A percentile compares a stretch with the other conserved stretches of the same genome.
phyloP scores from a whole-genome alignment of 306 rosid genomes.

The Medicago lupulina region DNA sequence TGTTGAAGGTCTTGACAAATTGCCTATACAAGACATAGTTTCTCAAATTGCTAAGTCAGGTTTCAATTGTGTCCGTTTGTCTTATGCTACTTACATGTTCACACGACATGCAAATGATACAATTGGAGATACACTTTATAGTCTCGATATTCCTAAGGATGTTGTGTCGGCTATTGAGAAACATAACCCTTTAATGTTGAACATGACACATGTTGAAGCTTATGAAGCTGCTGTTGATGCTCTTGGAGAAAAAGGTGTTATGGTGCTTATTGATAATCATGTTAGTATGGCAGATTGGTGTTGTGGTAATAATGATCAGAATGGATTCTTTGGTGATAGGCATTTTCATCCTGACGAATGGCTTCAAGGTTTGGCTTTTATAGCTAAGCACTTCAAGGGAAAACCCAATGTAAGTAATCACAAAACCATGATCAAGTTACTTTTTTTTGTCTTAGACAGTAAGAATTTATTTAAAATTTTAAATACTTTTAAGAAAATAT shows the following conservation, averaged over 20 bases:
- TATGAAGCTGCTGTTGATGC: slow-evolving; percentile 1
- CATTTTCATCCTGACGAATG: neutral
- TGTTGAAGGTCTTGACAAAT: neutral
- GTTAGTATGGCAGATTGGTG: neutral
- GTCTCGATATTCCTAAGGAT: neutral
- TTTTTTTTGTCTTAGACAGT: too few relatives aligned
- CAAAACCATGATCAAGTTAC: neutral
- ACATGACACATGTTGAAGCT: neutral
- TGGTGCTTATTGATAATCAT: slow-evolving; percentile 2
- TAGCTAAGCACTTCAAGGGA: neutral
- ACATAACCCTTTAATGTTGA: neutral
- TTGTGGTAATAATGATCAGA: neutral
- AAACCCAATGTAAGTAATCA: slow-evolving; percentile 1
- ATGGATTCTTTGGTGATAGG: neutral
- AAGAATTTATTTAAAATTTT: too few relatives aligned
- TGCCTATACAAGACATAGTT: neutral
- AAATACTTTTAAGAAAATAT: too few relatives aligned
- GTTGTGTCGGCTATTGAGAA: neutral
- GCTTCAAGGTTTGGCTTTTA: slow-evolving; percentile 10
- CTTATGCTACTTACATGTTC: neutral
- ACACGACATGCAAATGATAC: neutral
- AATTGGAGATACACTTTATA: neutral
- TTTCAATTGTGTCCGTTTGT: neutral
- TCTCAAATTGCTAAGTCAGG: neutral
- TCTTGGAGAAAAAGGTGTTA: neutral